Conservation (phyloP, 495 filamentous ascomycete genomes). For the Jackrogersella minutella region DNA sequence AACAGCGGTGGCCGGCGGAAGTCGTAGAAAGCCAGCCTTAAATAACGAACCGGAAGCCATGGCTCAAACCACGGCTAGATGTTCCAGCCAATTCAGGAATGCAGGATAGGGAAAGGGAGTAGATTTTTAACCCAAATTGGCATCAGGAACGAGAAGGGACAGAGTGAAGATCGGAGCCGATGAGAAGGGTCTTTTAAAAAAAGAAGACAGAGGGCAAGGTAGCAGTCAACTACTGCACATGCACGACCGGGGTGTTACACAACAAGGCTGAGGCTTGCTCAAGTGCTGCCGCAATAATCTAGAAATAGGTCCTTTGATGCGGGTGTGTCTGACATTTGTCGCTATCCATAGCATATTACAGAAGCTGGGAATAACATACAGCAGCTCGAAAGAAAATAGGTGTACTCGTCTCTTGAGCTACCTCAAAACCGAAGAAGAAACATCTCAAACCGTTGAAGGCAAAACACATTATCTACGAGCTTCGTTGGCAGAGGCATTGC, state of each 20-base stretch:
- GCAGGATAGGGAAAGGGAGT: background rate
- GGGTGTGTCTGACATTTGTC: conserved; percentile 31
- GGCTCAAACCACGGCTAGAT: conserved; percentile 34
- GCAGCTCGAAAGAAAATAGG: background rate
- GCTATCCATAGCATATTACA: conserved; percentile 29
- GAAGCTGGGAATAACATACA: background rate
- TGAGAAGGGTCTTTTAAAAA: conserved; percentile 30
- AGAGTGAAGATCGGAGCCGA: conserved; percentile 25
- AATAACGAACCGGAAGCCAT: conserved; percentile 42
- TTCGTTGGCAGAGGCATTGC: conserved; percentile 25
- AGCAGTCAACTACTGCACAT: conserved; percentile 36
- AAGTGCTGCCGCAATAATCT: conserved; percentile 30
- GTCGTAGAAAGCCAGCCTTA: conserved; percentile 49
- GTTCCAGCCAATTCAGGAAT: conserved; percentile 17
- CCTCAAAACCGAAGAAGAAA: conserved; percentile 3
- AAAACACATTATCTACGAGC: background rate
- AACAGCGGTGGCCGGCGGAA: conserved; percentile 52
- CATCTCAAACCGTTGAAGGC: conserved; percentile 10
- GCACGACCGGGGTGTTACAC: conserved; percentile 35
- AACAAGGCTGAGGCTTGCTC: conserved; percentile 40
- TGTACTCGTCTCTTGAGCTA: background rate
- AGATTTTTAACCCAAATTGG: conserved; percentile 27
- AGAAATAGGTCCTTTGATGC: conserved; percentile 36
- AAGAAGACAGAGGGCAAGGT: conserved; percentile 36
- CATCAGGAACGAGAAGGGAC: conserved; percentile 38